Conservation (phyloP, 73 alveolate genomes). For the Paramecium tetraurelia region DNA sequence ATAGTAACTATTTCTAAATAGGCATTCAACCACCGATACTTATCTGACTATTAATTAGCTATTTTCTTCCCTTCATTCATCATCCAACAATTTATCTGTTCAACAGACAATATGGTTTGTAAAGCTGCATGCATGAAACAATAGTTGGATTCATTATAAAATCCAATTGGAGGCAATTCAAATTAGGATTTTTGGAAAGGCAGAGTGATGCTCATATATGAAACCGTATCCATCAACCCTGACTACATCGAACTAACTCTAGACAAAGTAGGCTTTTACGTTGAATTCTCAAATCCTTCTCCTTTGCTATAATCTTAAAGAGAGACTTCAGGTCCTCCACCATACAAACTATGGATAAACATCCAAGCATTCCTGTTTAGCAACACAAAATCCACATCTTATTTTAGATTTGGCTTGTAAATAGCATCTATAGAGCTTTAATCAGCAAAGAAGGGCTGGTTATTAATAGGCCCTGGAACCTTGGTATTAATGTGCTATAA, state of each 20-base stretch:
- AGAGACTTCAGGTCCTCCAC: slow-evolving; percentile 53
- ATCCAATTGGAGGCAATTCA: slow-evolving; percentile 31
- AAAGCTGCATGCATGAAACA: slow-evolving; percentile 46
- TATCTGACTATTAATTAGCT: background rate
- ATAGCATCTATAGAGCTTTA: background rate
- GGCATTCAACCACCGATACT: background rate
- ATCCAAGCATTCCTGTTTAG: slow-evolving; percentile 22
- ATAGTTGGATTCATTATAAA: slow-evolving; percentile 14
- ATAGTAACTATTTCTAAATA: background rate
- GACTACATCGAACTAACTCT: slow-evolving; percentile 30
- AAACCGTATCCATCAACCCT: background rate
- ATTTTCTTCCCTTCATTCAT: background rate
- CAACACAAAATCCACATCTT: slow-evolving; percentile 24
- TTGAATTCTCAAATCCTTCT: background rate
- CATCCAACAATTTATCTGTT: slow-evolving; percentile 39
- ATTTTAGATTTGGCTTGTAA: background rate
- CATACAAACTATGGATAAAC: background rate
- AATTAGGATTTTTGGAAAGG: slow-evolving; percentile 1
- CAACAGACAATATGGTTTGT: background rate
- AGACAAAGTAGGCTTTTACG: background rate
- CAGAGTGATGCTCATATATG: background rate
- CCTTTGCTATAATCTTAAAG: background rate
- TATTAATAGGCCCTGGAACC: slow-evolving; percentile 29
- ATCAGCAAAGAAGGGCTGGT: background rate
- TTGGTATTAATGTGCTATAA: background rate